Conservation (phyloP, 805 yeast genomes). For the Yarrowia keelungensis region DNA sequence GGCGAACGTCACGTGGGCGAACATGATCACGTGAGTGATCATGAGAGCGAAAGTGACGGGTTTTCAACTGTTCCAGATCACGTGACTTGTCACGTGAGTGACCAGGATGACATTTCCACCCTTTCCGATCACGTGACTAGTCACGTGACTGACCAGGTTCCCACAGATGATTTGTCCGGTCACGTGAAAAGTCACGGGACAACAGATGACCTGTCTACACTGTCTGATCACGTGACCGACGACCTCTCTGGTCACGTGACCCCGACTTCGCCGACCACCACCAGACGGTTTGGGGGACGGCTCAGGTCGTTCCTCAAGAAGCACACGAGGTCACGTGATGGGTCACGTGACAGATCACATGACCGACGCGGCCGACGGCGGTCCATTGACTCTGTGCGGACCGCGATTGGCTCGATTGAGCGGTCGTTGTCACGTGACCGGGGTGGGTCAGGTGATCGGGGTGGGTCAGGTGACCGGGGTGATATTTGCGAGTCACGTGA, state of each 20-base stretch:
- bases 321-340: neutral
- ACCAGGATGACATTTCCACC: neutral
- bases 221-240: neutral
- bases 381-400: too few species aligned
- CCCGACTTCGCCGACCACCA: neutral
- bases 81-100: neutral
- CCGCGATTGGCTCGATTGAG: too few species aligned
- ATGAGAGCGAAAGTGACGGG: neutral
- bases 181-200: too few species aligned
- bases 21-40: neutral
- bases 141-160: neutral
- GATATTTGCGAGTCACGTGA: neutral
- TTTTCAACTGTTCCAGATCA: too few species aligned
- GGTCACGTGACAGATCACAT: conserved; percentile 4
- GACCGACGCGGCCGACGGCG: neutral
- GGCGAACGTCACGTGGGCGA: too few species aligned
- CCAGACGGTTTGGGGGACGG: neutral
- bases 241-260: neutral
- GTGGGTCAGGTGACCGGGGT: neutral
- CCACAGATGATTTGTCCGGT: too few species aligned
- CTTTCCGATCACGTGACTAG: too few species aligned
- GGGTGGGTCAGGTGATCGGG: too few species aligned
- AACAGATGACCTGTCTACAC: too few species aligned
- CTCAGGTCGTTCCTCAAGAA: neutral
- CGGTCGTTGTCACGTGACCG: too few species aligned